Evolutionary conservation across 2,329 filamentous ascomycete species (phyloP).

Genomic region (Didymella exigua): DNA sequence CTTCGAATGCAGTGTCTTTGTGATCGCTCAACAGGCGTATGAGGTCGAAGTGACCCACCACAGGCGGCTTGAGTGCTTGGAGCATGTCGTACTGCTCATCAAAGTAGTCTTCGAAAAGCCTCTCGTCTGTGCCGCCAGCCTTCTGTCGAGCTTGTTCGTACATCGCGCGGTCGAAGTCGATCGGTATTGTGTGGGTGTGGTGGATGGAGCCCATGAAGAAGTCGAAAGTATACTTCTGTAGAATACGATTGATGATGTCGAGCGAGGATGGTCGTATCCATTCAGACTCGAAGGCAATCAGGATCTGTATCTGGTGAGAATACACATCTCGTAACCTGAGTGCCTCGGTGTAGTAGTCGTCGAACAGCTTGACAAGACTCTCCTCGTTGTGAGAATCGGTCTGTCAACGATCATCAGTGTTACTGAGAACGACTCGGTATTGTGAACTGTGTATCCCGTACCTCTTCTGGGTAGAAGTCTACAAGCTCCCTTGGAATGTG

Average conservation of each 20-base stretch:
- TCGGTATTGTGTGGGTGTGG: constrained; percentile 83
- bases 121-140: constrained; percentile 63
- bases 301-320: constrained; percentile 71
- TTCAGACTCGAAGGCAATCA: constrained; percentile 91
- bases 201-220: constrained; percentile 94
- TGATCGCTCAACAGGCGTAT: constrained; percentile 78
- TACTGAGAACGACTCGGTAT: not conserved
- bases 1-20: constrained; percentile 65
- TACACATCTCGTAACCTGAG: constrained; percentile 73
- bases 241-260: constrained; percentile 63
- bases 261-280: constrained; percentile 79
- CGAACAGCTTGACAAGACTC: constrained; percentile 58
- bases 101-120: constrained; percentile 83
- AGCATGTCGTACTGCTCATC: constrained; percentile 88
- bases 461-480: constrained; percentile 94
- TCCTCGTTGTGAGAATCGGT: constrained; percentile 36
- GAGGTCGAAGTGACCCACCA: constrained; percentile 95
- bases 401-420: constrained; percentile 24
- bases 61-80: constrained; percentile 67
- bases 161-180: constrained; percentile 77
- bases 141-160: constrained; percentile 67
- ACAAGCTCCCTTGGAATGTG: constrained; percentile 84
- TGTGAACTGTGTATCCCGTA: constrained; percentile 45
- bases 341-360: constrained; percentile 78
- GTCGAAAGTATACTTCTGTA: constrained; percentile 70